These are phyloP conservation scores for Globisporangium perplexum DNA, from an alignment of 352 stramenopile genomes.

Conservation along the genomic window DNA sequence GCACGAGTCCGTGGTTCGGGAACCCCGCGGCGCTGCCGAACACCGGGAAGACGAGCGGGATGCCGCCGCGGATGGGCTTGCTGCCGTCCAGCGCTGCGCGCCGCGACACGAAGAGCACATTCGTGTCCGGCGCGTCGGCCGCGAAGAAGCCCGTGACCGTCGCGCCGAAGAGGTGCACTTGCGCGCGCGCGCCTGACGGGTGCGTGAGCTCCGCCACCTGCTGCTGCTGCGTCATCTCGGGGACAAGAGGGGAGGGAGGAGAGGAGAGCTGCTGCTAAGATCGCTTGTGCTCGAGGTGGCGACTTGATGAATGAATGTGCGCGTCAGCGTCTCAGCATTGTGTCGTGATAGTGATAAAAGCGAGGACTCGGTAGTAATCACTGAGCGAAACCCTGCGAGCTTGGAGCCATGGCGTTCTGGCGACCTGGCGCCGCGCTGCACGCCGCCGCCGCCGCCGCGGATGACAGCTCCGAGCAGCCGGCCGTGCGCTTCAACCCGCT, in stretches of 20 bases:
- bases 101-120: conserved; percentile 92
- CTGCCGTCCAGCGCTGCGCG: conserved; percentile 51
- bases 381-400: no score
- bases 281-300: background rate
- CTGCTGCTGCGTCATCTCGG: background rate
- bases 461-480: conserved; percentile 27
- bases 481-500: conserved; percentile 61
- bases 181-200: conserved; percentile 54
- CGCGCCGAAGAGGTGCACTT: conserved; percentile 90
- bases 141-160: conserved; percentile 88
- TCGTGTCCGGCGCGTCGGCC: conserved; percentile 52
- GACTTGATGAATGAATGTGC: no score
- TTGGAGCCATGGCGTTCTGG: conserved; percentile 62
- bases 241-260: no score
- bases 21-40: conserved; percentile 88
- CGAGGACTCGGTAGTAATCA: no score
- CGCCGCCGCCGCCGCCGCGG: conserved; percentile 16
- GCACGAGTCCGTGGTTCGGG: conserved; percentile 93
- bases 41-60: conserved; percentile 95
- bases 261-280: no score
- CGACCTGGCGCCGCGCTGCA: conserved; percentile 42
- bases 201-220: conserved; percentile 46
- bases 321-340: no score
- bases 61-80: conserved; percentile 94
- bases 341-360: no score